Conservation (phyloP, 202 grass and related monocot genomes). For the Panicum virgatum region DNA sequence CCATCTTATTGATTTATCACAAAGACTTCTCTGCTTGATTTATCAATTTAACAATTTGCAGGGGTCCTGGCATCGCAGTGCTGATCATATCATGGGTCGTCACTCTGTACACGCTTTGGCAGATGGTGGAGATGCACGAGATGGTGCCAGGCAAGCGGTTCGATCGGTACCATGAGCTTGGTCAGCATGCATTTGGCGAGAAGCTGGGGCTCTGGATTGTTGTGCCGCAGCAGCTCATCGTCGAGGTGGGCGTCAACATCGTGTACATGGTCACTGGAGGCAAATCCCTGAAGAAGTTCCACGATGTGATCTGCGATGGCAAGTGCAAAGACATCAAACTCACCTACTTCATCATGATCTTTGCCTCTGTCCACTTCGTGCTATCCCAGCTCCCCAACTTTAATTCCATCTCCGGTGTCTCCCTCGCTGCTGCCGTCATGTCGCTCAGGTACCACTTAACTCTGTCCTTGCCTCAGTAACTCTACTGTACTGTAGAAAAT, state of each 20-base stretch:
- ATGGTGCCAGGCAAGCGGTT: constrained; percentile 92
- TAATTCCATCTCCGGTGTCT: constrained; percentile 88
- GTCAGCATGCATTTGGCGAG: constrained; percentile 87
- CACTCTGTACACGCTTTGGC: constrained; percentile 89
- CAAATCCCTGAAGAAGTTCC: constrained; percentile 88
- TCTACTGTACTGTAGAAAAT: neutral
- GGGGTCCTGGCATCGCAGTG: constrained; percentile 76
- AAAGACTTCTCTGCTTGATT: neutral
- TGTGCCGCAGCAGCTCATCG: constrained; percentile 79
- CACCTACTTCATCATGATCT: constrained; percentile 96
- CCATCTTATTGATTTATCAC: neutral
- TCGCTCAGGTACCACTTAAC: constrained; percentile 53
- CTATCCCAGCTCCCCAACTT: constrained; percentile 90
- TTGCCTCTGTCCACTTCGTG: constrained; percentile 80
- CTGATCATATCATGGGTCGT: constrained; percentile 83
- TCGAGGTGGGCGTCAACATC: constrained; percentile 88
- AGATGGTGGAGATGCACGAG: constrained; percentile 98
- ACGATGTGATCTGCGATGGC: constrained; percentile 58
- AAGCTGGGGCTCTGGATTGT: constrained; percentile 91
- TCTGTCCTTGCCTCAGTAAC: neutral
- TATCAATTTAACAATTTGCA: constrained; percentile 23
- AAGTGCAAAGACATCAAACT: constrained; percentile 67
- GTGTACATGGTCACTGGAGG: constrained; percentile 97
- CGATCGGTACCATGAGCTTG: constrained; percentile 89
- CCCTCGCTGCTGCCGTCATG: constrained; percentile 90